These are phyloP conservation scores for Eucalyptus cladocalyx DNA, from an alignment of 345 rosid species.

Conservation along the genomic window DNA sequence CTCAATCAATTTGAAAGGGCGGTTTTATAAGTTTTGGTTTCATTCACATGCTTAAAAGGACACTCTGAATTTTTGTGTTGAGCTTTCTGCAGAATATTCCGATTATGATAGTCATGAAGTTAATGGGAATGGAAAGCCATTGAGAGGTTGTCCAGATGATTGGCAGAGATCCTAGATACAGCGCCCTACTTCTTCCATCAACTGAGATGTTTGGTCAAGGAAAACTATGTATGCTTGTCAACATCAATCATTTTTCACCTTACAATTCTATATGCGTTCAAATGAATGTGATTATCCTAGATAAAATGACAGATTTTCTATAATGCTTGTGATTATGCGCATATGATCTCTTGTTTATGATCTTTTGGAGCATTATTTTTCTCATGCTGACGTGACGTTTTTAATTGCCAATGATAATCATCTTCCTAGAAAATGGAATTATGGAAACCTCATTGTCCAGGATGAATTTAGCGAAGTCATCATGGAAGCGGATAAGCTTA, in stretches of 20 bases:
- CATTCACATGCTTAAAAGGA: background rate
- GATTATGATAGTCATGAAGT: conserved; percentile 72
- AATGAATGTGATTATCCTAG: background rate
- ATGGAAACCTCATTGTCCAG: background rate
- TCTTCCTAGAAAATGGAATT: background rate
- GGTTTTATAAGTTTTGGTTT: background rate
- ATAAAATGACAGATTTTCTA: background rate
- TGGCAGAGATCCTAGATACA: conserved; percentile 85
- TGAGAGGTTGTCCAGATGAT: conserved; percentile 90
- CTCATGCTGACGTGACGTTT: background rate
- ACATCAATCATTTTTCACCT: background rate
- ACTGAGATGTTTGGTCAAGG: conserved; percentile 44
- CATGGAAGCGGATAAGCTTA: background rate
- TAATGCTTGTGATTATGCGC: background rate
- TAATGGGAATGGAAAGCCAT: conserved; percentile 93
- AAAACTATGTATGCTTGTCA: background rate
- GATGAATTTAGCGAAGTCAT: background rate
- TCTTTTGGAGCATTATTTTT: background rate
- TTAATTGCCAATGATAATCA: background rate
- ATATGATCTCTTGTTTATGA: background rate
- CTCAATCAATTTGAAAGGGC: conserved; percentile 77
- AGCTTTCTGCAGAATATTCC: conserved; percentile 33
- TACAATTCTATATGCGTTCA: background rate
- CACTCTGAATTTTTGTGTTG: background rate
- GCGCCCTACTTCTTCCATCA: conserved; percentile 65